Base-by-base conservation (phyloP, 441 rosid genomes). In the Adansonia rubrostipa region DNA sequence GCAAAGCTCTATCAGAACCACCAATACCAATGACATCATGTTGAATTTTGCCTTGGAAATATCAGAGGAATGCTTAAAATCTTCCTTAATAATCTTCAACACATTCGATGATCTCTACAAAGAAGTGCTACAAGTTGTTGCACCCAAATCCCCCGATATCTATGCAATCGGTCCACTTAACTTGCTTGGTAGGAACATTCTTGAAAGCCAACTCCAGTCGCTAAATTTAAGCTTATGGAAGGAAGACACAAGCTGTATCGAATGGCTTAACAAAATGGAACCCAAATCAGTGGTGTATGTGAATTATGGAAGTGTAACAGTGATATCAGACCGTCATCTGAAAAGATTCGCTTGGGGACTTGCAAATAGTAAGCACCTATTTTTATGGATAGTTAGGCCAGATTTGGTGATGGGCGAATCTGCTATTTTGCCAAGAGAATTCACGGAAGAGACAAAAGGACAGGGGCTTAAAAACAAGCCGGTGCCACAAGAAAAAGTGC, bases 281-380 rank as follows among this genome's bases (percentile, higher is more conserved):
- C 8, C 58, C n/a, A 20, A 2, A 1, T 47, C 40, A 2, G 74
- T 76, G 15, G 40, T 58, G 5, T 54, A 83, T 3, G 83, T 86
- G 9, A 85, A 84, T 79, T 87, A 79, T 7, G 88, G 87, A 0
- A 79, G 85, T 19, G 36, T 84, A 1, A 80, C 85, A 0, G 47
- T 80, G 11, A 78, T 86, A 84, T 66, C 82, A 0, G 78, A 78
- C 1, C 40, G 79, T 4, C 80, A 87, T 9, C 22, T 84, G n/a
- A n/a, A n/a, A n/a, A n/a, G n/a, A 74, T 85, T 87, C 13, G 88
- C 85, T 0, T 85, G 87, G 88, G 90, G 85, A 0, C 83, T 87
- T 0, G 83, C 88, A 0, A 79, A 80, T 10, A 75, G 83, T 48
- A 82, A 67, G 14, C 80, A 70, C 13, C 81, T 85, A 0, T 85